A percentile compares a stretch with the other conserved stretches of the same genome.
Evolutionary conservation across 192 early-diverging fungal genomes (phyloP).

Genomic region (Podochytrium sp.): DNA sequence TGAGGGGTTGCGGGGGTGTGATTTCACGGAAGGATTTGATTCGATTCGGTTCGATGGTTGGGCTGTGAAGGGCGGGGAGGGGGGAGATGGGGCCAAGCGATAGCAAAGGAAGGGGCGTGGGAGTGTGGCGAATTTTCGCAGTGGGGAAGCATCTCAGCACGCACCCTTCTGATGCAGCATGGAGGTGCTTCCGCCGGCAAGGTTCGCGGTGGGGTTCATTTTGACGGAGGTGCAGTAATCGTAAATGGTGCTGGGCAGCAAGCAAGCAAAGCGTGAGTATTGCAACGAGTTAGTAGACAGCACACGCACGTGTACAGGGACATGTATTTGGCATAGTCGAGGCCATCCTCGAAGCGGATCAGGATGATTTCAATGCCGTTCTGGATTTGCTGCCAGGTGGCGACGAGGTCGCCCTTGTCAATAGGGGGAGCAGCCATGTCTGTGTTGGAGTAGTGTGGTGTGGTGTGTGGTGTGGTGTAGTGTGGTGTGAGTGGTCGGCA

Average conservation of each 20-base stretch:
- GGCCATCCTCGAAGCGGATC: constrained; percentile 71
- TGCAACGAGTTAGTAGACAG: neutral
- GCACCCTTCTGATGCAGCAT: constrained; percentile 26
- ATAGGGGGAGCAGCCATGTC: neutral
- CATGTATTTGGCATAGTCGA: constrained; percentile 79
- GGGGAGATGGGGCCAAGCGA: too few relatives aligned
- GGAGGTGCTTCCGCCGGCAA: neutral
- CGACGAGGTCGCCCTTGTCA: constrained; percentile 5
- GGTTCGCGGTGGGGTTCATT: constrained; percentile 19
- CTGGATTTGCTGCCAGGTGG: constrained; percentile 77
- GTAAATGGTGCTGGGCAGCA: constrained; percentile 66
- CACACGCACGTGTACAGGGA: constrained; percentile 82
- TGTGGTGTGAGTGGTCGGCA: too few relatives aligned
- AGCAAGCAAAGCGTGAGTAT: neutral
- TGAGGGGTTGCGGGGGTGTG: neutral
- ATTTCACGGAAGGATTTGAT: neutral
- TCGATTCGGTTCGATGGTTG: neutral
- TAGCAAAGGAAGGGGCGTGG: too few relatives aligned
- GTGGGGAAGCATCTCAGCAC: neutral
- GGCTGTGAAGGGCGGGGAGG: neutral
- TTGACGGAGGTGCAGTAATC: constrained; percentile 74
- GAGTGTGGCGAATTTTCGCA: too few relatives aligned
- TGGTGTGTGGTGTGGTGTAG: neutral
- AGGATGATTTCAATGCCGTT: constrained; percentile 83
- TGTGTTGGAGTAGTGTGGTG: neutral